A percentile compares a stretch with the other conserved stretches of the same genome.
Evolutionary conservation across 306 rosid species (phyloP).

Genomic region (Begonia masoniana): DNA sequence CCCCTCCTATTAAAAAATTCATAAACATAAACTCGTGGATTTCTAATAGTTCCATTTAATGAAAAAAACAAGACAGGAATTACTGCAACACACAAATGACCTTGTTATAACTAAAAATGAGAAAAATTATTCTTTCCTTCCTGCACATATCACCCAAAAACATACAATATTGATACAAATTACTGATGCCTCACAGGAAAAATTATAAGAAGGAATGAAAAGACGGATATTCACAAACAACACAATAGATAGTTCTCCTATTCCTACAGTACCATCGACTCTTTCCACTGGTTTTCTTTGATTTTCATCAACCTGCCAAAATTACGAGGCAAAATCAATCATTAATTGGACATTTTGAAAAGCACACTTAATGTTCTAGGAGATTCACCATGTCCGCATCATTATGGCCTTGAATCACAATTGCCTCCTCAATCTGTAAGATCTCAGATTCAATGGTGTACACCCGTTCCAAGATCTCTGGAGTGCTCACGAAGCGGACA

Average conservation of each 20-base stretch:
- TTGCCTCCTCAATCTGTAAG: slow-evolving; percentile 90
- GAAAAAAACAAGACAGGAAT: too few species aligned
- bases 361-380: background rate
- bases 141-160: too few species aligned
- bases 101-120: background rate
- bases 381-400: slow-evolving; percentile 21
- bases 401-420: slow-evolving; percentile 74
- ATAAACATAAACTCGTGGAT: too few species aligned
- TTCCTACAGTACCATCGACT: slow-evolving; percentile 38
- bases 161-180: too few species aligned
- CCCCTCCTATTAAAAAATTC: too few species aligned
- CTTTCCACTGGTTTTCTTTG: slow-evolving; percentile 50
- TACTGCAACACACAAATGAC: too few species aligned
- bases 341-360: background rate
- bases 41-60: too few species aligned
- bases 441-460: slow-evolving; percentile 78
- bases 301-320: slow-evolving; percentile 60
- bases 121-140: background rate
- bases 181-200: too few species aligned
- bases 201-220: too few species aligned
- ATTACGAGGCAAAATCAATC: slow-evolving; percentile 5
- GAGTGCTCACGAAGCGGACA: slow-evolving; percentile 94
- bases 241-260: slow-evolving; percentile 6
- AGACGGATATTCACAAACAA: background rate
- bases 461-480: slow-evolving; percentile 90